These are phyloP conservation scores for Tardiomyces depauwii DNA, from an alignment of 1,139 yeast species.

Conservation along the genomic window DNA sequence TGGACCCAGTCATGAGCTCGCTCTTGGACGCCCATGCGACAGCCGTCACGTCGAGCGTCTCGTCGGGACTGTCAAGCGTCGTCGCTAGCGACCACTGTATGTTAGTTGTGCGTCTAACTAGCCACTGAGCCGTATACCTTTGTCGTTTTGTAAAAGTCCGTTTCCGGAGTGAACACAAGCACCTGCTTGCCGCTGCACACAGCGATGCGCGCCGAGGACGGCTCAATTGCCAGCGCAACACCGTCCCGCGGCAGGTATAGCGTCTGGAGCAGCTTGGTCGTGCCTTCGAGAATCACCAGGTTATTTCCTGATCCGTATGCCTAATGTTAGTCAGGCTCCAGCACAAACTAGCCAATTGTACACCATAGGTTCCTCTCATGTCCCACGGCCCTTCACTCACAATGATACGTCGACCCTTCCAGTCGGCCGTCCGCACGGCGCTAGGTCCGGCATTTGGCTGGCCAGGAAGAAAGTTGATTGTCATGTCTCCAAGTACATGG, in stretches of 20 bases:
- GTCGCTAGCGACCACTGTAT: not conserved
- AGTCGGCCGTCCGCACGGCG: conserved; percentile 49
- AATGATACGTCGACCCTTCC: conserved; percentile 58
- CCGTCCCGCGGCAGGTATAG: conserved; percentile 62
- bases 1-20: conserved; percentile 55
- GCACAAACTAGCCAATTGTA: too few species aligned
- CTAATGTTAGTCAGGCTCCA: conserved; percentile 25
- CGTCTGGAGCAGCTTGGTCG: conserved; percentile 55
- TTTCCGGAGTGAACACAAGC: conserved; percentile 16
- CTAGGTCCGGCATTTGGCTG: conserved; percentile 54
- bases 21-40: conserved; percentile 58
- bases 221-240: conserved; percentile 50
- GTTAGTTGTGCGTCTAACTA: too few species aligned
- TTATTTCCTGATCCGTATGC: conserved; percentile 83
- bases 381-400: conserved; percentile 5
- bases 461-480: conserved; percentile 60
- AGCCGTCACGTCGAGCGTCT: conserved; percentile 34
- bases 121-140: not conserved
- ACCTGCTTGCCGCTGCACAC: conserved; percentile 30
- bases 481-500: not conserved
- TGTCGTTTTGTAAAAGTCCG: not conserved
- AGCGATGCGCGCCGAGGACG: conserved; percentile 38
- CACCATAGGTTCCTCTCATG: too few species aligned
- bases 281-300: conserved; percentile 49
- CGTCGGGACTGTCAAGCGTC: conserved; percentile 12